These are phyloP conservation scores for Kernera saxatilis DNA, from an alignment of 345 rosid genomes.

Conservation along the genomic window DNA sequence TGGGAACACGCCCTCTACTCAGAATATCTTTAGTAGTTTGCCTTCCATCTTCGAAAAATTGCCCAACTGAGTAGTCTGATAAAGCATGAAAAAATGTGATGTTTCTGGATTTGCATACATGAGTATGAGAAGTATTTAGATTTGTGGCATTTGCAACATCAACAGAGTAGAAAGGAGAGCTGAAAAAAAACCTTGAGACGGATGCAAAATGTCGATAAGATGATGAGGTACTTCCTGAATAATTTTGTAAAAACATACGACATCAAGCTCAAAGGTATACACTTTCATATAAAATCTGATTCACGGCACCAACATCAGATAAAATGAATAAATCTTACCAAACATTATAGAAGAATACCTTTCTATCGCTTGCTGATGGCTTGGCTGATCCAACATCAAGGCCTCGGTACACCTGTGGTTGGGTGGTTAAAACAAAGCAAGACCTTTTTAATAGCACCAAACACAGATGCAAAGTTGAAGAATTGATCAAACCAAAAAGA, in stretches of 20 bases:
- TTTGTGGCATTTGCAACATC: background rate
- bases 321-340: background rate
- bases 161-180: background rate
- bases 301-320: background rate
- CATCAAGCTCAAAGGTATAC: conserved; percentile 1
- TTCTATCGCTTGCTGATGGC: conserved; percentile 64
- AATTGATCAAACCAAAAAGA: background rate
- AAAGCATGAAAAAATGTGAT: background rate
- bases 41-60: conserved; percentile 70
- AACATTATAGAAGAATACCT: conserved; percentile 38
- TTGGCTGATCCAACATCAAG: conserved; percentile 54
- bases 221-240: conserved; percentile 85
- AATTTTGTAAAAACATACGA: background rate
- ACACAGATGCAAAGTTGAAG: background rate
- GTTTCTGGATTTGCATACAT: background rate
- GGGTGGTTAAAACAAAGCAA: background rate
- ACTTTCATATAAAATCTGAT: background rate
- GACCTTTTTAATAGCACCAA: background rate
- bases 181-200: conserved; percentile 58
- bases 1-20: conserved; percentile 56
- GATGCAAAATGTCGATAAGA: conserved; percentile 75
- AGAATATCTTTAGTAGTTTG: conserved; percentile 64
- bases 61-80: conserved; percentile 87
- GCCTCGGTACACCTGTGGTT: conserved; percentile 69
- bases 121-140: background rate